Percentiles rank a stretch among this genome's conserved stretches.
phyloP scores from a whole-genome alignment of 1,284 basidiomycete species.

The Cerioporus squamosus region DNA sequence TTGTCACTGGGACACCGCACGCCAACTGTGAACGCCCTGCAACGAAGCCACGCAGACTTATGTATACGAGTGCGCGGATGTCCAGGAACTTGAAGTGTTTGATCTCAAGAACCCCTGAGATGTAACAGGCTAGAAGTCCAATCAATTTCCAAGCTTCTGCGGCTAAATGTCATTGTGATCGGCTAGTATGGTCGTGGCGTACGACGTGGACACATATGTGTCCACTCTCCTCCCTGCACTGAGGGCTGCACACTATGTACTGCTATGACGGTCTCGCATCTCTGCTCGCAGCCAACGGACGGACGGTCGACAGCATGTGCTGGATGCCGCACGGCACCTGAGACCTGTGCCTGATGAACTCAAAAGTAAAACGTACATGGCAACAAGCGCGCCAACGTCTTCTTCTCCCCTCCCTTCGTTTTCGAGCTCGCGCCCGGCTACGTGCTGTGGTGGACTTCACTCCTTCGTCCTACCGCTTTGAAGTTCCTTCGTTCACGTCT shows the following conservation, averaged over 20 bases:
- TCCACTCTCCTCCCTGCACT: conserved; percentile 9
- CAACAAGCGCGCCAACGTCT: conserved; percentile 19
- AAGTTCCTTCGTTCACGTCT: not conserved
- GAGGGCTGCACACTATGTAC: too few relatives aligned
- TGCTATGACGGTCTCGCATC: not conserved
- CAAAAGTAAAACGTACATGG: conserved; percentile 4
- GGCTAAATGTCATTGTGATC: not conserved
- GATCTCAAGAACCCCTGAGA: not conserved
- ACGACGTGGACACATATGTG: conserved; percentile 14
- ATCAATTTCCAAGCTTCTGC: not conserved
- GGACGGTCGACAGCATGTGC: not conserved
- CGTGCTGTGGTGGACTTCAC: conserved; percentile 14
- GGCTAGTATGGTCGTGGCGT: not conserved
- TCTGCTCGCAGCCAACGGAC: not conserved
- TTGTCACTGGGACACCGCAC: too few relatives aligned
- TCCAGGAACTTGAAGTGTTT: too few relatives aligned
- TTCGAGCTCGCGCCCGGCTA: not conserved
- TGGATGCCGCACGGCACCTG: not conserved
- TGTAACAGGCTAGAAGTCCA: not conserved
- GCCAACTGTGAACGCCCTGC: too few relatives aligned
- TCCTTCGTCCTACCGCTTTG: conserved; percentile 16
- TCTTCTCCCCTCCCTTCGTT: conserved; percentile 11
- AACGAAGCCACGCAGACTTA: too few relatives aligned
- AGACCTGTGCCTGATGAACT: conserved; percentile 15
- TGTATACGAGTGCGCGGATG: not conserved